Conservation (phyloP, 192 early-diverging fungal species). For the Umbelopsis sp. region DNA sequence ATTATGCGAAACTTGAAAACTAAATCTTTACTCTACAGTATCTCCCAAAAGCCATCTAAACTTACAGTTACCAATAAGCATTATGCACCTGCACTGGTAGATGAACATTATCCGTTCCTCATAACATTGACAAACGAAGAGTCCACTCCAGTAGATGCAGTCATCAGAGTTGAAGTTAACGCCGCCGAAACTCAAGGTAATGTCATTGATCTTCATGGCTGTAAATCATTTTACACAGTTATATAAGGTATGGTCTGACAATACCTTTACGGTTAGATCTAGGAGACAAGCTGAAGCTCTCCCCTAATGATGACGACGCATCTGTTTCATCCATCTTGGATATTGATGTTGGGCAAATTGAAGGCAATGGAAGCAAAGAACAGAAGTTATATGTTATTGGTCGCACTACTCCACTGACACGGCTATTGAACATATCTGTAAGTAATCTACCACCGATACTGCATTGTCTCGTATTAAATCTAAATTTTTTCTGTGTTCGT, state of each 20-base stretch:
- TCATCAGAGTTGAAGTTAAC: constrained; percentile 62
- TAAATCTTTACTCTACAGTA: constrained; percentile 29
- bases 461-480: not conserved
- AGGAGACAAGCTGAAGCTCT: constrained; percentile 17
- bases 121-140: constrained; percentile 71
- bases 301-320: constrained; percentile 9
- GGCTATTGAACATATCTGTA: constrained; percentile 38
- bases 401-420: constrained; percentile 15
- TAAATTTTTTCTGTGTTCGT: not conserved
- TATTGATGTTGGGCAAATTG: constrained; percentile 49
- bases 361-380: constrained; percentile 28
- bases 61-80: constrained; percentile 55
- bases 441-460: not conserved
- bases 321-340: constrained; percentile 25
- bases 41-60: constrained; percentile 64
- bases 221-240: not conserved
- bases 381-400: constrained; percentile 38
- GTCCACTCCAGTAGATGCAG: constrained; percentile 54
- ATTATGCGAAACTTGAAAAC: not conserved
- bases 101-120: constrained; percentile 64
- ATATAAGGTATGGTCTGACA: not conserved
- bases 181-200: constrained; percentile 46
- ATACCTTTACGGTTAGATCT: not conserved
- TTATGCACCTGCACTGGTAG: constrained; percentile 63
- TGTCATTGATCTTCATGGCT: too few species aligned